Evolutionary conservation across 2,329 filamentous ascomycete genomes (phyloP), one percentile per base, ranked within the genome.

Genomic region (Sporothrix inflata): DNA sequence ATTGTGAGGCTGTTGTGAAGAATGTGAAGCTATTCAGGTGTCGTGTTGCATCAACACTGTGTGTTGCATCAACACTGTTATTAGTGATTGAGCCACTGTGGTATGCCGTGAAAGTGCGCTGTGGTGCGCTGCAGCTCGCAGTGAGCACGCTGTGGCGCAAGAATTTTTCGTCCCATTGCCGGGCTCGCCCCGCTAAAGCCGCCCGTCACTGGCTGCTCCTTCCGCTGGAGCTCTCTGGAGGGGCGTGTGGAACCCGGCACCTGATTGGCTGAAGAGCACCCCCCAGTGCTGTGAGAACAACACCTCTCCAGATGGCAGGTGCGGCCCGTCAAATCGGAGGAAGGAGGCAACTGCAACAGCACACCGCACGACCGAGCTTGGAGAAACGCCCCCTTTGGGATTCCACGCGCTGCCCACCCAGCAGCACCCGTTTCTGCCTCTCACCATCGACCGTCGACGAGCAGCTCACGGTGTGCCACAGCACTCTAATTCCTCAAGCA

Each of bases 201-300:
- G 11, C 55, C 27, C 42, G 21, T 21, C 53, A 42, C 21, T 12
- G 45, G 60, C 21, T 53, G 30, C 65, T 27, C 69, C 69, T 71
- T 38, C 60, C 45, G 47, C 49, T 47, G 38, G 47, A 67, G 47
- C 69, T 68, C 71, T 63, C 42, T 66, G 71, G 71, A 66, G 71
- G 71, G 71, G 67, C 40, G 7, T 49, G 21, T 34, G 53, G 30
- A 66, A 6, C 30, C n/a, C 19, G 38, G 45, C 38, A 3, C n/a
- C 24, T 73, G 71, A 73, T 73, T 73, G 71, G 70, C 51, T 45
- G 34, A 27, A n/a, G 12, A 24, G 24, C 24, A 57, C 21, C 27
- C 38, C 38, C 24, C 1, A 5, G 7, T 21, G 21, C 40, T 45
- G 12, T 45, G n/a, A 63, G 60, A 65, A 66, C 65, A 68, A 68